Conservation (phyloP, 495 filamentous ascomycete genomes). For the Podospora pseudoanserina region DNA sequence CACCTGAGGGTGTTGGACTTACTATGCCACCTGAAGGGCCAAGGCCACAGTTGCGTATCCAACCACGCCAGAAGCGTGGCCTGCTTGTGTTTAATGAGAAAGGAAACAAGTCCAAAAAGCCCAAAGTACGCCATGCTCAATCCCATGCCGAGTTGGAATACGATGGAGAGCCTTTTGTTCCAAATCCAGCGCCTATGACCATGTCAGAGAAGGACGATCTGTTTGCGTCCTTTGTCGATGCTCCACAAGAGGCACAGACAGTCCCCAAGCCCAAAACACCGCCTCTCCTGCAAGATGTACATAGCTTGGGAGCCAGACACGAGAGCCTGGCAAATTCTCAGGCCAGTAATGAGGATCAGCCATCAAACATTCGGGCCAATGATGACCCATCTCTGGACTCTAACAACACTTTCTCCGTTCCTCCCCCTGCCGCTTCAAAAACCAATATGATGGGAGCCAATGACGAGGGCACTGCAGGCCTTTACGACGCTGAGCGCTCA, state of each 20-base stretch:
- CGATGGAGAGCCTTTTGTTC: not conserved
- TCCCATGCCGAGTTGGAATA: not conserved
- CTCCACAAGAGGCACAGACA: not conserved
- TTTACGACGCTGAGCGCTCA: not conserved
- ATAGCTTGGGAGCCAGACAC: not conserved
- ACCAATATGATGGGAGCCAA: not conserved
- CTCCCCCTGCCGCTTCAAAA: not conserved
- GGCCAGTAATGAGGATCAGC: not conserved
- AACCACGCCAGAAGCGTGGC: slow-evolving; percentile 41
- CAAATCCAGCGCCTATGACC: not conserved
- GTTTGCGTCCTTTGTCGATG: not conserved
- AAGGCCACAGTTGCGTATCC: slow-evolving; percentile 41
- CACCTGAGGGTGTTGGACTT: not conserved
- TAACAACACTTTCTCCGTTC: not conserved
- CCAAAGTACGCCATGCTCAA: not conserved
- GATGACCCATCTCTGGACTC: not conserved
- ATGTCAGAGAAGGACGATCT: not conserved
- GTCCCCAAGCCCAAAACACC: not conserved
- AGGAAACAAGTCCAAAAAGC: slow-evolving; percentile 9
- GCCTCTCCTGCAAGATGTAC: not conserved
- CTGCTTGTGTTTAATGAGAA: slow-evolving; percentile 37
- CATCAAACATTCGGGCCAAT: not conserved
- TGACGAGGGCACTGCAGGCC: not conserved
- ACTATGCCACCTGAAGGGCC: slow-evolving; percentile 21
- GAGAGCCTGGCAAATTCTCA: not conserved